These are phyloP conservation scores for Strobilomyces confusus DNA, from an alignment of 768 basidiomycete genomes.

Conservation along the genomic window DNA sequence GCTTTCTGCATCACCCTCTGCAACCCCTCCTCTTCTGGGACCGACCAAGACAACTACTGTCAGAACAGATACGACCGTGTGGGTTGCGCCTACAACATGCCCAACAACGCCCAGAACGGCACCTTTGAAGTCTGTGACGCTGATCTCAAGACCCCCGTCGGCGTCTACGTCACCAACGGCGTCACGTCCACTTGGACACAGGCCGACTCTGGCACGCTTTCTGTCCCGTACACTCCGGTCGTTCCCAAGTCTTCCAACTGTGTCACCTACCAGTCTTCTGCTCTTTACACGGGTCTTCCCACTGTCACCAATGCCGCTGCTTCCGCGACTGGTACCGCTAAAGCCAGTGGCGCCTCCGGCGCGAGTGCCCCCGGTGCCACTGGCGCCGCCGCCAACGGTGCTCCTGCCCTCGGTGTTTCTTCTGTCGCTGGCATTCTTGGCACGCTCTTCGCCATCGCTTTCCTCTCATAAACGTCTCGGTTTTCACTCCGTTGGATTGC, in stretches of 20 bases:
- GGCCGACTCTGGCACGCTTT: slow-evolving; percentile 31
- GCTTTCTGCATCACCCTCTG: slow-evolving; percentile 71
- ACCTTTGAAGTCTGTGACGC: slow-evolving; percentile 64
- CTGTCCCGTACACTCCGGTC: slow-evolving; percentile 39
- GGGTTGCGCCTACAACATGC: slow-evolving; percentile 73
- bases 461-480: slow-evolving; percentile 33
- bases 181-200: slow-evolving; percentile 41
- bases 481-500: not conserved
- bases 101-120: slow-evolving; percentile 52
- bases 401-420: slow-evolving; percentile 29
- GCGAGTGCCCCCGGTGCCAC: slow-evolving; percentile 17
- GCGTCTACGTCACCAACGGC: slow-evolving; percentile 43
- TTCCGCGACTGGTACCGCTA: slow-evolving; percentile 1
- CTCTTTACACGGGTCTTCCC: slow-evolving; percentile 33
- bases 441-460: slow-evolving; percentile 34
- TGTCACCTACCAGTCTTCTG: slow-evolving; percentile 32
- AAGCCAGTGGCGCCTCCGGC: slow-evolving; percentile 10
- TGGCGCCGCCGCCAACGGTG: slow-evolving; percentile 6
- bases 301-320: not conserved
- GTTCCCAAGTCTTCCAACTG: slow-evolving; percentile 46
- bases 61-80: slow-evolving; percentile 71
- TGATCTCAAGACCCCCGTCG: slow-evolving; percentile 61
- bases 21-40: slow-evolving; percentile 45
- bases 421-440: slow-evolving; percentile 32
- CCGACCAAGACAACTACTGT: slow-evolving; percentile 46